A percentile compares a stretch with the other conserved stretches of the same genome.
phyloP scores from a whole-genome alignment of 2,329 filamentous ascomycete species.

The Geoglossum cookeanum region DNA sequence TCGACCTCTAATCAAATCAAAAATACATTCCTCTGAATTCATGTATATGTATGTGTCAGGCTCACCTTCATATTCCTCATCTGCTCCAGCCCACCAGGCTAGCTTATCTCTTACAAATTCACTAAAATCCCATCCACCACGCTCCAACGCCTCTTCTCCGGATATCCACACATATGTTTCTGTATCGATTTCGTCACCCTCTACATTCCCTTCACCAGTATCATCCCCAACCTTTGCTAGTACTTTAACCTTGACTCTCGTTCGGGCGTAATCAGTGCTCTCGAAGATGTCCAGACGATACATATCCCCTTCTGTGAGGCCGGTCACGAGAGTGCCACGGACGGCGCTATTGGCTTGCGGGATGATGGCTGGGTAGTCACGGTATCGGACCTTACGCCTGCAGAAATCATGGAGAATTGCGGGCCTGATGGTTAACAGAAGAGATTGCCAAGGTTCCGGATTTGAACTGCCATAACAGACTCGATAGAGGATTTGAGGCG shows the following conservation, averaged over 20 bases:
- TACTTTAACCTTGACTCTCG: conserved; percentile 26
- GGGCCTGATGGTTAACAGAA: conserved; percentile 44
- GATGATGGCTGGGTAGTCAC: conserved; percentile 69
- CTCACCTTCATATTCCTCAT: conserved; percentile 23
- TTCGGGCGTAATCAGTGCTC: conserved; percentile 49
- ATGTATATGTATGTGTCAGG: not conserved
- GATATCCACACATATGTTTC: conserved; percentile 46
- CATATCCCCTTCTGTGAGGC: conserved; percentile 61
- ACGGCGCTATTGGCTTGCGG: conserved; percentile 30
- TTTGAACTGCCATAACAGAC: conserved; percentile 50
- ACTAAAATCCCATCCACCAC: conserved; percentile 71
- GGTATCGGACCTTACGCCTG: conserved; percentile 46
- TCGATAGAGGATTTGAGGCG: conserved; percentile 66
- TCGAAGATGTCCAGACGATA: conserved; percentile 65
- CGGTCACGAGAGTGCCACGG: conserved; percentile 56
- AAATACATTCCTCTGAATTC: not conserved
- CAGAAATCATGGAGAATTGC: conserved; percentile 58
- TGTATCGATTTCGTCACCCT: conserved; percentile 28
- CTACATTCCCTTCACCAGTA: conserved; percentile 28
- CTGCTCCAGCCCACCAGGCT: conserved; percentile 33
- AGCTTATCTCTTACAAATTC: conserved; percentile 64
- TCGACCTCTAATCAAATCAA: conserved; percentile 2
- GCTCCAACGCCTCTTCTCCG: conserved; percentile 36
- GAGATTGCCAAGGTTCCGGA: conserved; percentile 30
- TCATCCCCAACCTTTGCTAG: conserved; percentile 16